Evolutionary conservation across 495 filamentous ascomycete species (phyloP).

Genomic region (Lepraria neglecta): DNA sequence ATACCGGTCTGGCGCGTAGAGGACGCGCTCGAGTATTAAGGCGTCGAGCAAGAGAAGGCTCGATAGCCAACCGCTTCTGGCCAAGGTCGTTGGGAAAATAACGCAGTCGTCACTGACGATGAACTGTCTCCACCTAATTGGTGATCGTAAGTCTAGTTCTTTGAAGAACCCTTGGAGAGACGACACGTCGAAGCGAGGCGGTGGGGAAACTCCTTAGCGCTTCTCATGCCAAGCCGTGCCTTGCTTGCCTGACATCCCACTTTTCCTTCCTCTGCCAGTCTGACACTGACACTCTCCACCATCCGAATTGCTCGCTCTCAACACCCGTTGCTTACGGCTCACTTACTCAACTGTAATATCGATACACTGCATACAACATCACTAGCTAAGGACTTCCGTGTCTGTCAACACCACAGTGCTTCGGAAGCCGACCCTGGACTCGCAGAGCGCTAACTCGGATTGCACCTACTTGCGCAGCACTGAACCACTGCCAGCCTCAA

Average conservation of each 20-base stretch:
- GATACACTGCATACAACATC: neutral
- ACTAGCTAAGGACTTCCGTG: neutral
- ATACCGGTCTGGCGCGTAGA: neutral
- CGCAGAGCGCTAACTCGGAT: neutral
- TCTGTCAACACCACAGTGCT: neutral
- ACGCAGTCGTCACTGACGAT: neutral
- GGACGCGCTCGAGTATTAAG: constrained; percentile 4
- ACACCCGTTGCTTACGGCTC: neutral
- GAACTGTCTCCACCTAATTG: neutral
- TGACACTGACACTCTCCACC: neutral
- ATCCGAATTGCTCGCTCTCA: constrained; percentile 4
- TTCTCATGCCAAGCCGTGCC: constrained; percentile 1
- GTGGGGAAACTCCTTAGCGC: neutral
- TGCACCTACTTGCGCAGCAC: constrained; percentile 2
- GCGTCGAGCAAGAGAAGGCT: neutral
- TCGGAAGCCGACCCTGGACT: constrained; percentile 1
- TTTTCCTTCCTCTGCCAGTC: neutral
- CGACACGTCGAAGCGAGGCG: neutral
- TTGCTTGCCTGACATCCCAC: neutral
- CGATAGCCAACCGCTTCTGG: neutral
- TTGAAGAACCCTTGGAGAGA: neutral
- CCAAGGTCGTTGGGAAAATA: neutral
- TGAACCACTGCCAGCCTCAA: neutral
- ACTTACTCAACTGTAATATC: neutral
- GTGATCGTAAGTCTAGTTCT: neutral